A percentile compares a stretch with the other conserved stretches of the same genome.
Evolutionary conservation across 371 early-diverging fungal species (phyloP).

Genomic region (Mortierella sp.): DNA sequence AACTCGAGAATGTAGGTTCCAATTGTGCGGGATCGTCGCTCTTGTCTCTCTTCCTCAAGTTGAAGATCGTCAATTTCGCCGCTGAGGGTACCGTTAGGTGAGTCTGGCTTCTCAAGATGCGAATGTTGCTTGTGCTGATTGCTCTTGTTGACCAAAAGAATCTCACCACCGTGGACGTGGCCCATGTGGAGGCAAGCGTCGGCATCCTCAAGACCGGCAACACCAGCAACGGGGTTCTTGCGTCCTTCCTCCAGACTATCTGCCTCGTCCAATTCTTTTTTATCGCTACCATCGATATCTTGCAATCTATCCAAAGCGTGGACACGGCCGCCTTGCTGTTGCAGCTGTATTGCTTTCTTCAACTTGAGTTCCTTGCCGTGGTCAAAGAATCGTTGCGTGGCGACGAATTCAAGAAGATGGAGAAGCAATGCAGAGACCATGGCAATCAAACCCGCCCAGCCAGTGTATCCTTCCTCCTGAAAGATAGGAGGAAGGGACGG

Average conservation of each 20-base stretch:
- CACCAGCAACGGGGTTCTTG: constrained; percentile 1
- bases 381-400: constrained; percentile 38
- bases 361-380: constrained; percentile 1
- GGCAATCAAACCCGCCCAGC: constrained; percentile 63
- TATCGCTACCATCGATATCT: constrained; percentile 1
- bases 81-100: not conserved
- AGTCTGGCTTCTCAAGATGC: not conserved
- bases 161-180: constrained; percentile 48
- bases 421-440: constrained; percentile 63
- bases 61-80: not conserved
- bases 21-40: constrained; percentile 32
- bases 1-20: constrained; percentile 78
- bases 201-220: not conserved
- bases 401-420: constrained; percentile 56
- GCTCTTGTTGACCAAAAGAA: constrained; percentile 31
- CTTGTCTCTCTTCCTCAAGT: constrained; percentile 15
- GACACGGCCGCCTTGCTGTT: constrained; percentile 2
- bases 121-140: constrained; percentile 18
- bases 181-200: constrained; percentile 33
- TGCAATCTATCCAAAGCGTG: constrained; percentile 25
- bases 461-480: constrained; percentile 51
- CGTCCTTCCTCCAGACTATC: constrained; percentile 30
- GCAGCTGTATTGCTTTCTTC: not conserved
- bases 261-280: constrained; percentile 4
- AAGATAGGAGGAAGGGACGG: constrained; percentile 56